Evolutionary conservation across 164 flowering plant species (phyloP), one percentile per base, ranked within the genome.

Genomic region (Vitis riparia): DNA sequence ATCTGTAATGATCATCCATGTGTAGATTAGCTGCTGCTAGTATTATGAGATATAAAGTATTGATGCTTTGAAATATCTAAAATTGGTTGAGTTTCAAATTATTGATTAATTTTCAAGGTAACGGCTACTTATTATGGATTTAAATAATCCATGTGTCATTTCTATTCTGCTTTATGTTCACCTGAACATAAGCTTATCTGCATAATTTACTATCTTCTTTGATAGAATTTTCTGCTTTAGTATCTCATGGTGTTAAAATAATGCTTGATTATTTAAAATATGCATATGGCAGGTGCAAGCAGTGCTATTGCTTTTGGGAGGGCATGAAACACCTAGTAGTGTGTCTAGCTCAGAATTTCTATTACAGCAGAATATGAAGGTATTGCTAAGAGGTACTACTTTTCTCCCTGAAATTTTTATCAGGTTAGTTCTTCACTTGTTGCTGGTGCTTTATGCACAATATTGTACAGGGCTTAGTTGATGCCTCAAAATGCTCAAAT

Each of bases 271-370:
- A 11, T 48, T 63, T 61, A 57, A 49, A 37, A 23, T 23, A 23
- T 71, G 15, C 44, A 5, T 62, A 32, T 60, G 53, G 61, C 79
- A 84, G 85, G 85, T 87, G 78, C 86, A 87, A 76, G 87, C 91
- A 27, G 87, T 87, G 60, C 71, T 85, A 14, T 78, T 85, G 60
- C 87, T 85, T 49, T 69, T 87, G 71, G 89, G 87, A 55, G 85
- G 86, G 61, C 60, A 68, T 60, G 91, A 87, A 17, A 55, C 71
- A 19, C 80, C 87, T 63, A 59, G 63, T 63, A 71, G 65, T 61
- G 66, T 32, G 51, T 71, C 71, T 14, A 68, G 30, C 51, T 57
- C 75, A n/a, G 70, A 72, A 9, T 55, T 57, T 68, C 14, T 68
- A 47, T 30, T 65, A 17, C 60, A 68, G 19, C 63, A 63, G 57